Percentiles rank a stretch among this genome's conserved stretches.
These are phyloP conservation scores for Zygnema cylindricum DNA, from an alignment of 139 green algal species.

Conservation along the genomic window DNA sequence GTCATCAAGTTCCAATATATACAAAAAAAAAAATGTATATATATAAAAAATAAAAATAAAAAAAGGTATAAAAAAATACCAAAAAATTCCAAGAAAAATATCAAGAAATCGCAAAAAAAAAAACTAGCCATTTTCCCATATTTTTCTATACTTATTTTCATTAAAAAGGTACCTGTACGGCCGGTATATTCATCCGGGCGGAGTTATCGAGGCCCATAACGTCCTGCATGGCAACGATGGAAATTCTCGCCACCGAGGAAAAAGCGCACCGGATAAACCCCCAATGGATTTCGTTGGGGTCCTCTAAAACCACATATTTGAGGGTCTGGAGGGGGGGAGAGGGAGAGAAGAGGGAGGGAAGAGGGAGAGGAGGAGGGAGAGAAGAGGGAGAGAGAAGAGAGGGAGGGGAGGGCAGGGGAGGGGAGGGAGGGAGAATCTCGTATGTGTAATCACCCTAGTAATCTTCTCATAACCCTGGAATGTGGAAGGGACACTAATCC, in stretches of 20 bases:
- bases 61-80: too few species aligned
- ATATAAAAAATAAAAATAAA: too few species aligned
- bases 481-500: background rate
- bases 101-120: too few species aligned
- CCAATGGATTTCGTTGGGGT: conserved; percentile 62
- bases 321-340: background rate
- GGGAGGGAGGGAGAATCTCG: background rate
- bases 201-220: conserved; percentile 92
- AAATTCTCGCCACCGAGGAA: conserved; percentile 18
- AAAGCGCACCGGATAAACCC: conserved; percentile 79
- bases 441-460: background rate
- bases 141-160: conserved; percentile 5
- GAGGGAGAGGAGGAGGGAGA: background rate
- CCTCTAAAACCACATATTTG: too few species aligned
- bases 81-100: too few species aligned
- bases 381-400: too few species aligned
- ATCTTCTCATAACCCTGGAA: background rate
- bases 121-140: conserved; percentile 27
- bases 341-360: background rate
- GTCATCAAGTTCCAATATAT: too few species aligned
- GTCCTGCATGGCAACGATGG: conserved; percentile 76
- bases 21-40: too few species aligned
- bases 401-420: background rate
- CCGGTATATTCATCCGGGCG: conserved; percentile 59
- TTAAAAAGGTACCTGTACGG: conserved; percentile 51